A percentile compares a stretch with the other conserved stretches of the same genome.
Evolutionary conservation across 2,329 filamentous ascomycete species (phyloP).

Genomic region (Aspergillus sp.): DNA sequence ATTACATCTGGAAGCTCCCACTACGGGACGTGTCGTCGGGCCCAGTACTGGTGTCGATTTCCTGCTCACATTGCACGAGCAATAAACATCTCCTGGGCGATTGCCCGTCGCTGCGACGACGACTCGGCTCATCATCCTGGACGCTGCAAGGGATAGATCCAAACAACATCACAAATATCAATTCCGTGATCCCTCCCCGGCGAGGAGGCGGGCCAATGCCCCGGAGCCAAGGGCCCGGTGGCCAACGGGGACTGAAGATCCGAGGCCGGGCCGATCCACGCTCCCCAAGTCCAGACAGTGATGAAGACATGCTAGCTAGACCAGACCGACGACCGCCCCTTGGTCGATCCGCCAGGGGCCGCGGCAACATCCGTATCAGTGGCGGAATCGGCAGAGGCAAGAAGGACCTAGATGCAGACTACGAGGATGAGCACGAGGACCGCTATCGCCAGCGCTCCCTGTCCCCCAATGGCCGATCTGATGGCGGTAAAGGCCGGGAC

Average conservation of each 20-base stretch:
- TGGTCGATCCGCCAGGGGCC: conserved; percentile 16
- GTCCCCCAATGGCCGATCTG: conserved; percentile 20
- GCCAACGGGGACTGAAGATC: conserved; percentile 24
- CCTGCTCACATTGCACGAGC: conserved; percentile 38
- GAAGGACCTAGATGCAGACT: conserved; percentile 13
- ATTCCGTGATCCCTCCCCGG: conserved; percentile 13
- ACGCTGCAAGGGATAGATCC: conserved; percentile 32
- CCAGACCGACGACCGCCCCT: conserved; percentile 20
- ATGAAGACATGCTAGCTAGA: conserved; percentile 24
- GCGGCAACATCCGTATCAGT: conserved; percentile 30
- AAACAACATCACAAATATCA: conserved; percentile 33
- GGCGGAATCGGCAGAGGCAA: conserved; percentile 22
- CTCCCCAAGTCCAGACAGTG: conserved; percentile 25
- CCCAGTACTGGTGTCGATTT: conserved; percentile 35
- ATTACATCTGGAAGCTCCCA: conserved; percentile 48
- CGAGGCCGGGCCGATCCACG: conserved; percentile 27
- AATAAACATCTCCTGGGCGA: conserved; percentile 38
- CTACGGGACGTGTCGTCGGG: conserved; percentile 15
- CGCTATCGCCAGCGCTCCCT: conserved; percentile 24
- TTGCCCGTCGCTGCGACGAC: conserved; percentile 28
- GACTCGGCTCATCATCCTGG: conserved; percentile 29
- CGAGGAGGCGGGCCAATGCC: conserved; percentile 7
- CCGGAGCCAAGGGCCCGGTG: conserved; percentile 5
- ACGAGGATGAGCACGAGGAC: conserved; percentile 16
- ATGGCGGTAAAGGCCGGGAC: conserved; percentile 11